Conservation (phyloP, 1,284 basidiomycete genomes). For the Naganishia liquefaciens region DNA sequence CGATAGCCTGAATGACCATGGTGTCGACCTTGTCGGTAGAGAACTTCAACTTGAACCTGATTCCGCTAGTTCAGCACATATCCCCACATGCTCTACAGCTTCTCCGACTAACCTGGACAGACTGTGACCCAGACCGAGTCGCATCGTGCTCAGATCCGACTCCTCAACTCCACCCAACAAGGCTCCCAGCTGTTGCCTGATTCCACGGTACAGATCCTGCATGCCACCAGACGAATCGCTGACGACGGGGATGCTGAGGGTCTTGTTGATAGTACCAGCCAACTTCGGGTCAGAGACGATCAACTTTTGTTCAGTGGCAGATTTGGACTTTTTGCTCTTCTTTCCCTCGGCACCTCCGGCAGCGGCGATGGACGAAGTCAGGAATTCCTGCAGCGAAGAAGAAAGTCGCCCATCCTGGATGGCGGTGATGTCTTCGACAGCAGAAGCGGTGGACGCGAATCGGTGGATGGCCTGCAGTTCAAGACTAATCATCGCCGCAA, state of each 20-base stretch:
- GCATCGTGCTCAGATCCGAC: conserved; percentile 97
- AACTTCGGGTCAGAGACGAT: conserved; percentile 88
- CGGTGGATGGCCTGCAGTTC: conserved; percentile 95
- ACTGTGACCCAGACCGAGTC: conserved; percentile 93
- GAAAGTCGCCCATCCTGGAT: conserved; percentile 90
- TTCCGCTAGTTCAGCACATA: neutral
- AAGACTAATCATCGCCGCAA: conserved; percentile 59
- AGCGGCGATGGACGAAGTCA: conserved; percentile 78
- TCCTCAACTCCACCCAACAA: conserved; percentile 88
- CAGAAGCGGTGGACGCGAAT: conserved; percentile 91
- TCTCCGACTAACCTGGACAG: conserved; percentile 69
- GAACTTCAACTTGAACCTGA: conserved; percentile 97
- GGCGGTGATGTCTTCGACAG: conserved; percentile 97
- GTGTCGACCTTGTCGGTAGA: conserved; percentile 99
- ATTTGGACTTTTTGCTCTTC: conserved; percentile 67
- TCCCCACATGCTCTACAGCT: neutral
- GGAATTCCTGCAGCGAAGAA: conserved; percentile 89
- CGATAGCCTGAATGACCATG: conserved; percentile 99
- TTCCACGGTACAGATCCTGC: conserved; percentile 91
- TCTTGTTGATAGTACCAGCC: conserved; percentile 85
- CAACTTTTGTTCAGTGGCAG: conserved; percentile 77
- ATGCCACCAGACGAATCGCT: conserved; percentile 61
- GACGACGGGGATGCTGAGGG: conserved; percentile 85
- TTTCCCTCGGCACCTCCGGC: conserved; percentile 41
- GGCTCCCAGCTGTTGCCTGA: conserved; percentile 81